phyloP scores from a whole-genome alignment of 306 rosid species.

The Luffa aegyptiaca region DNA sequence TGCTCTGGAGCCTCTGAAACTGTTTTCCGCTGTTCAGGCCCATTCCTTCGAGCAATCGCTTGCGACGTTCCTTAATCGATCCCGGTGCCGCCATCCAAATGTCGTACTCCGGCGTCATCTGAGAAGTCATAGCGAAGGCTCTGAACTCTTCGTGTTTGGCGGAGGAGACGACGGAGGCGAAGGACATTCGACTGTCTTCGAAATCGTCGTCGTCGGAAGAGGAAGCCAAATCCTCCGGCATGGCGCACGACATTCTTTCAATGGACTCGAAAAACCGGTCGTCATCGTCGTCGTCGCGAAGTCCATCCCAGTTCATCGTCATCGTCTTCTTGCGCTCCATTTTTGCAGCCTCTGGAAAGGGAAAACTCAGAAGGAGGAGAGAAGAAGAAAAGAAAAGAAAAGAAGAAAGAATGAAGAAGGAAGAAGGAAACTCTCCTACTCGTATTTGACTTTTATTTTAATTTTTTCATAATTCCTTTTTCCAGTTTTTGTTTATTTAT shows the following conservation, averaged over 20 bases:
- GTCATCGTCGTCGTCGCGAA: conserved; percentile 37
- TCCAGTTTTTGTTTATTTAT: not conserved
- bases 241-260: conserved; percentile 30
- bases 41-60: conserved; percentile 50
- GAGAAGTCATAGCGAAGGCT: not conserved
- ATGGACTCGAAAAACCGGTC: conserved; percentile 50
- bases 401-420: not conserved
- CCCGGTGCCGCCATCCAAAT: conserved; percentile 74
- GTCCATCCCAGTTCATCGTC: conserved; percentile 54
- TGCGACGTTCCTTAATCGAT: conserved; percentile 52
- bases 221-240: conserved; percentile 26
- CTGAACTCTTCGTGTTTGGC: conserved; percentile 10
- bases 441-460: not conserved
- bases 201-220: conserved; percentile 37
- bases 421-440: not conserved
- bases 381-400: too few relatives aligned
- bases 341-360: conserved; percentile 1
- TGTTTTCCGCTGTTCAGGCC: conserved; percentile 41
- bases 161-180: conserved; percentile 42
- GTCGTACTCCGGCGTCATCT: conserved; percentile 30
- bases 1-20: conserved; percentile 11
- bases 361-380: not conserved
- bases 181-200: conserved; percentile 47
- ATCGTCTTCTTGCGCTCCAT: conserved; percentile 41
- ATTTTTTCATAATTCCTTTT: not conserved